Conservation (phyloP, 2,329 filamentous ascomycete species). For the Scedosporium boydii region DNA sequence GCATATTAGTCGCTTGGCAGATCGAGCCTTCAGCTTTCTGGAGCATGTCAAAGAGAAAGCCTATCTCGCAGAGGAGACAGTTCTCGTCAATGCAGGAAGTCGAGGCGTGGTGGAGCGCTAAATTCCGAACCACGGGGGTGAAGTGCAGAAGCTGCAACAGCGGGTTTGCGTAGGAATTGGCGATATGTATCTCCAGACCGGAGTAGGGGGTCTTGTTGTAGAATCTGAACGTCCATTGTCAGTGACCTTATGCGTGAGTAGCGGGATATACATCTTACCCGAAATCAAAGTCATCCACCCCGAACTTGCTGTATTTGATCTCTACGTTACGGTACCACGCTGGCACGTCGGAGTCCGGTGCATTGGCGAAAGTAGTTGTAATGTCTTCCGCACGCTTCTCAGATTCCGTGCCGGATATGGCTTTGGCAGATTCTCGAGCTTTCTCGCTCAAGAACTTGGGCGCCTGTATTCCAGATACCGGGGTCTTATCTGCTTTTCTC, state of each 20-base stretch:
- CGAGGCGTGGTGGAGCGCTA: slow-evolving; percentile 81
- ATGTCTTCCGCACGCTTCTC: not conserved
- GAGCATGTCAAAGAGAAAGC: slow-evolving; percentile 95
- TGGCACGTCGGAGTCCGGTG: slow-evolving; percentile 64
- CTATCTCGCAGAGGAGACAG: slow-evolving; percentile 87
- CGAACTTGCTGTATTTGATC: slow-evolving; percentile 98
- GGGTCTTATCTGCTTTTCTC: slow-evolving; percentile 49
- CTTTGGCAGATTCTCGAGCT: slow-evolving; percentile 55
- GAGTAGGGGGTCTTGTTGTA: slow-evolving; percentile 93
- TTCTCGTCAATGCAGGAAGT: slow-evolving; percentile 72
- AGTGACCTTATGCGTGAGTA: not conserved
- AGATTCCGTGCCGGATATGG: slow-evolving; percentile 25
- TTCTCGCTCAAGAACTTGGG: slow-evolving; percentile 96
- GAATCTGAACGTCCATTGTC: slow-evolving; percentile 38
- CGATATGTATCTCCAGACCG: slow-evolving; percentile 89
- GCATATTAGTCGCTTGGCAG: slow-evolving; percentile 90
- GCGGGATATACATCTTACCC: slow-evolving; percentile 41
- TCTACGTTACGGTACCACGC: slow-evolving; percentile 88
- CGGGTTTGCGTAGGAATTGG: slow-evolving; percentile 92
- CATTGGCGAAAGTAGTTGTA: not conserved
- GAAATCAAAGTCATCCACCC: slow-evolving; percentile 99
- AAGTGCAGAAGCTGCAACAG: slow-evolving; percentile 87
- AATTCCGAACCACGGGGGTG: slow-evolving; percentile 77
- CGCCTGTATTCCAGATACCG: slow-evolving; percentile 54
- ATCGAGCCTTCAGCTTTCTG: slow-evolving; percentile 91